Percentiles rank a stretch among this genome's conserved stretches.
Evolutionary conservation across 345 rosid genomes (phyloP).

Genomic region (Trapa bicornis): DNA sequence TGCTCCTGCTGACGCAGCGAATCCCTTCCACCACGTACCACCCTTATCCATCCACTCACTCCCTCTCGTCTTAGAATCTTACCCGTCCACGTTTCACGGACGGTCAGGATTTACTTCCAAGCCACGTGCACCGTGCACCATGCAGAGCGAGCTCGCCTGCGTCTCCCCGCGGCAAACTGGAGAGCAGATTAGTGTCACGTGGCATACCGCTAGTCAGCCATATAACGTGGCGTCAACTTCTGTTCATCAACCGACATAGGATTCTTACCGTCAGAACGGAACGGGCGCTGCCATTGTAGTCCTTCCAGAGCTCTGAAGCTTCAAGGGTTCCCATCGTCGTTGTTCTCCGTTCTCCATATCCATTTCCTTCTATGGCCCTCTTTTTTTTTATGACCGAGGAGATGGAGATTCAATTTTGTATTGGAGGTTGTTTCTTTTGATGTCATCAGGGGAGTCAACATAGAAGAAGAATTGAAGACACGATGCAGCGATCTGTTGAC

Average conservation of each 20-base stretch:
- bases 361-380: neutral
- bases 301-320: neutral
- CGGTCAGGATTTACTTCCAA: neutral
- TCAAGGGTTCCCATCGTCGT: neutral
- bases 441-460: neutral
- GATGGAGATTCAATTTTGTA: neutral
- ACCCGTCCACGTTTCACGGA: constrained; percentile 3
- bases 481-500: constrained; percentile 77
- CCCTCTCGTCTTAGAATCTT: neutral
- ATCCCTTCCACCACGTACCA: neutral
- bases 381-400: neutral
- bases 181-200: neutral
- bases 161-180: neutral
- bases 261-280: constrained; percentile 21
- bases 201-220: neutral
- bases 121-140: neutral
- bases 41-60: neutral
- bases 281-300: constrained; percentile 15
- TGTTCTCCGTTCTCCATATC: neutral
- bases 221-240: constrained; percentile 13
- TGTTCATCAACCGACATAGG: neutral
- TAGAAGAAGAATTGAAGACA: constrained; percentile 5
- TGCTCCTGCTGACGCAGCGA: neutral
- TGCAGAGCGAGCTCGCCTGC: neutral
- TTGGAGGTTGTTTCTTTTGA: neutral